Percentiles rank a stretch among this genome's conserved stretches.
Conservation (phyloP, 2,329 filamentous ascomycete species). For the Monilinia aucupariae region DNA sequence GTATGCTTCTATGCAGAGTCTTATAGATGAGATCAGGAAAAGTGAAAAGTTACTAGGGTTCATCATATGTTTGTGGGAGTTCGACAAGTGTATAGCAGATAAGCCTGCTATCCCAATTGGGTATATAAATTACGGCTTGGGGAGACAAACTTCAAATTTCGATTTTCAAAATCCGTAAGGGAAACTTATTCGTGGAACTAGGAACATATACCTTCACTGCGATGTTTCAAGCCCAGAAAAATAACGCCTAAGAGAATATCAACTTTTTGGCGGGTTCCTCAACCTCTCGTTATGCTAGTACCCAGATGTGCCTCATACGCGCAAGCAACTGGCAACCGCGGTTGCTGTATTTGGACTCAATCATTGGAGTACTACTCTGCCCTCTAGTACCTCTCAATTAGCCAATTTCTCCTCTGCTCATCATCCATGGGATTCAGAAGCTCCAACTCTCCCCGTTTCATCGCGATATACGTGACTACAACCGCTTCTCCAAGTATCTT, state of each 20-base stretch:
- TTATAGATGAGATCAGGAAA: constrained; percentile 34
- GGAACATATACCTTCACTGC: neutral
- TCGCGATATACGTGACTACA: constrained; percentile 49
- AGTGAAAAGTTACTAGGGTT: constrained; percentile 13
- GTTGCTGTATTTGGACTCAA: neutral
- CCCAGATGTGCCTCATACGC: neutral
- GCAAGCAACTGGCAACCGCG: neutral
- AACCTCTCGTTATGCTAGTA: neutral
- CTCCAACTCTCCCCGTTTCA: constrained; percentile 55
- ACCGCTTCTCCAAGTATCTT: constrained; percentile 45
- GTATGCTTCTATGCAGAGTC: constrained; percentile 60
- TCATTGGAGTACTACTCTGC: neutral
- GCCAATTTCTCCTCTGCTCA: constrained; percentile 48
- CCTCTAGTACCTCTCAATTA: constrained; percentile 59
- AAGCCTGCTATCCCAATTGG: neutral
- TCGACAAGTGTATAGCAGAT: constrained; percentile 13
- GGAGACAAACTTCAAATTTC: neutral
- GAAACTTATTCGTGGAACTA: neutral
- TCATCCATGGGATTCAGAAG: constrained; percentile 46
- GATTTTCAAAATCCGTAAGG: constrained; percentile 1
- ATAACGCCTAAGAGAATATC: neutral
- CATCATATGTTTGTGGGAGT: constrained; percentile 6
- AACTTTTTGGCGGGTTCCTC: neutral
- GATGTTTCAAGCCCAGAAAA: neutral
- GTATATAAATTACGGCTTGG: neutral